phyloP scores from a whole-genome alignment of 1,139 yeast genomes.

The Hanseniaspora gamundiae region DNA sequence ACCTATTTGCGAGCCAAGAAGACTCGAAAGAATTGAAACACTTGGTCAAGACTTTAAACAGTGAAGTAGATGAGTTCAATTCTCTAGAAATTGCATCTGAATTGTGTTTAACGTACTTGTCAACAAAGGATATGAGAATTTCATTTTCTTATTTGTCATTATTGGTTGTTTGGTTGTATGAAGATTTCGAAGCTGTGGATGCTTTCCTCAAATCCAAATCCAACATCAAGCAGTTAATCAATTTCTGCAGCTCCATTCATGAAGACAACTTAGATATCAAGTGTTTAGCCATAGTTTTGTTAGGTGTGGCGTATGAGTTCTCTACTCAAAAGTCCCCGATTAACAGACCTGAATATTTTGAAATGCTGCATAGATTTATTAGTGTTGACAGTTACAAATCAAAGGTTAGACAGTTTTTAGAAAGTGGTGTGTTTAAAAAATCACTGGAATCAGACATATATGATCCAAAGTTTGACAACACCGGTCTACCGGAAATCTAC shows the following conservation, averaged over 20 bases:
- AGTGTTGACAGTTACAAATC: conserved; percentile 74
- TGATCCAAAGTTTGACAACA: conserved; percentile 44
- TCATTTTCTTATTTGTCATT: conserved; percentile 72
- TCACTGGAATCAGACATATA: conserved; percentile 38
- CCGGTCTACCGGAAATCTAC: conserved; percentile 80
- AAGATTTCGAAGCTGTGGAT: conserved; percentile 61
- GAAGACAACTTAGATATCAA: conserved; percentile 52
- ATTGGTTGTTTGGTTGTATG: conserved; percentile 66
- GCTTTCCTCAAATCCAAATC: conserved; percentile 64
- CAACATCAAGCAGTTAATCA: conserved; percentile 51
- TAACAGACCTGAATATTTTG: conserved; percentile 49
- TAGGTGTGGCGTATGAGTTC: conserved; percentile 78
- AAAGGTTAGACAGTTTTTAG: conserved; percentile 62
- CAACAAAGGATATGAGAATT: conserved; percentile 58
- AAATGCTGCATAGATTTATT: conserved; percentile 38
- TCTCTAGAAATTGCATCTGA: conserved; percentile 74
- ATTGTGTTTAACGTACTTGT: conserved; percentile 53
- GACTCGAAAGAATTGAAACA: conserved; percentile 23
- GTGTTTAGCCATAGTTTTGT: conserved; percentile 59
- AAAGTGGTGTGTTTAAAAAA: conserved; percentile 41
- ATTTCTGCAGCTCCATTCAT: conserved; percentile 52
- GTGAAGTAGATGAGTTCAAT: conserved; percentile 64
- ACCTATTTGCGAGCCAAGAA: conserved; percentile 46
- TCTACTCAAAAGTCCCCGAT: conserved; percentile 62
- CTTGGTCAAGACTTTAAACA: conserved; percentile 39